phyloP scores from a whole-genome alignment of 1,139 yeast species.

The Zygosaccharomyces sapae region DNA sequence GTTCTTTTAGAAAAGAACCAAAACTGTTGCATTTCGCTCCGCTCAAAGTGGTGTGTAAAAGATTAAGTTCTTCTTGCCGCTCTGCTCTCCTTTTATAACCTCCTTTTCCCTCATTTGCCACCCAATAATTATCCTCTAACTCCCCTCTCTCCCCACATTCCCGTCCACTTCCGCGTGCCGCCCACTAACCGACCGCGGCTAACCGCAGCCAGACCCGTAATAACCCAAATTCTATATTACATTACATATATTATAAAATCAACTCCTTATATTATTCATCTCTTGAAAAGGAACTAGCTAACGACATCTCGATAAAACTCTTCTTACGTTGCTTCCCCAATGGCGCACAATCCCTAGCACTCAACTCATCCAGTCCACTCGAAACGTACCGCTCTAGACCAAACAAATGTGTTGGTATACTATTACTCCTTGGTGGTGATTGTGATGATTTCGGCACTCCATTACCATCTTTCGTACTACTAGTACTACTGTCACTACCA shows the following conservation, averaged over 20 bases:
- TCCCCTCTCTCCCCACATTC: background rate
- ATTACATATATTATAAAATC: background rate
- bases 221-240: background rate
- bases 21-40: background rate
- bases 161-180: background rate
- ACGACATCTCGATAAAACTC: slow-evolving; percentile 28
- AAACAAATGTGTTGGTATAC: slow-evolving; percentile 33
- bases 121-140: background rate
- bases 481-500: slow-evolving; percentile 4
- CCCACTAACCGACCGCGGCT: too few species aligned
- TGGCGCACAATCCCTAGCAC: slow-evolving; percentile 1
- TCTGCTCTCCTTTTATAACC: background rate
- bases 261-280: background rate
- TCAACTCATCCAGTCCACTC: slow-evolving; percentile 27
- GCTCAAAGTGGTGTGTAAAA: background rate
- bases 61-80: background rate
- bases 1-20: background rate
- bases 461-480: slow-evolving; percentile 4
- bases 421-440: slow-evolving; percentile 12
- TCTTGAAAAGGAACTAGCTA: slow-evolving; percentile 22
- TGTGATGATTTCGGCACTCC: slow-evolving; percentile 3
- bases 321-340: slow-evolving; percentile 14
- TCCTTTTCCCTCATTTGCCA: slow-evolving; percentile 7
- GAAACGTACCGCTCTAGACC: slow-evolving; percentile 32
- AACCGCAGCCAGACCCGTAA: too few species aligned